Conservation (phyloP, 192 early-diverging fungal genomes). For the Backusella luteola region DNA sequence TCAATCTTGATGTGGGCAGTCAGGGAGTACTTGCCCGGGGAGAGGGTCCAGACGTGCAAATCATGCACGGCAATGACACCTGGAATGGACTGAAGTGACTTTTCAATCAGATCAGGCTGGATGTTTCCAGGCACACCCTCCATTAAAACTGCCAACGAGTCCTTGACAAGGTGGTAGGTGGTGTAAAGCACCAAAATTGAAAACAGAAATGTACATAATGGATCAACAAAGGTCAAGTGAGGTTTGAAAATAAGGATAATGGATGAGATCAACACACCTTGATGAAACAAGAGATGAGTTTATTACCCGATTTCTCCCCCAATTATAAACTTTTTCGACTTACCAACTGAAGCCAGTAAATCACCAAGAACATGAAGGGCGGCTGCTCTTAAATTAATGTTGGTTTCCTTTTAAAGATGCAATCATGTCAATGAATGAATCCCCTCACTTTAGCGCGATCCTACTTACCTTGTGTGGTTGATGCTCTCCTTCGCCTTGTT, state of each 20-base stretch:
- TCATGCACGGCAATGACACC: conserved; percentile 54
- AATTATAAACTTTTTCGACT: background rate
- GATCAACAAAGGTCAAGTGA: conserved; percentile 63
- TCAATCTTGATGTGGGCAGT: conserved; percentile 34
- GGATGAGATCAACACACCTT: conserved; percentile 72
- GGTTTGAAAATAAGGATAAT: conserved; percentile 64
- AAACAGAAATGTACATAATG: conserved; percentile 81
- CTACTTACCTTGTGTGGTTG: background rate
- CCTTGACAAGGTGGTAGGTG: conserved; percentile 62
- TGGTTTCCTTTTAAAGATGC: conserved; percentile 31
- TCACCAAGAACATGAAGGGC: conserved; percentile 81
- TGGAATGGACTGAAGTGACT: conserved; percentile 36
- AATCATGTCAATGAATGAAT: background rate
- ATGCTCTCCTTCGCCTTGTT: background rate
- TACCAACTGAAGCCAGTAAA: conserved; percentile 70
- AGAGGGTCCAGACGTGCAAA: conserved; percentile 57
- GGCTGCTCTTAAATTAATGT: conserved; percentile 72
- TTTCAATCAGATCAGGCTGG: conserved; percentile 46
- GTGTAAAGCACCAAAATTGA: conserved; percentile 72
- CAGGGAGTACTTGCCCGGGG: conserved; percentile 47
- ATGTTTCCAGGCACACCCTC: conserved; percentile 60
- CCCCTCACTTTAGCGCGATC: background rate
- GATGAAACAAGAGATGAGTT: background rate
- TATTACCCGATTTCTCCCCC: too few species aligned
- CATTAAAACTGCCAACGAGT: conserved; percentile 70